Base-by-base conservation (phyloP, 2,329 filamentous ascomycete genomes). In the Nemania abortiva region DNA sequence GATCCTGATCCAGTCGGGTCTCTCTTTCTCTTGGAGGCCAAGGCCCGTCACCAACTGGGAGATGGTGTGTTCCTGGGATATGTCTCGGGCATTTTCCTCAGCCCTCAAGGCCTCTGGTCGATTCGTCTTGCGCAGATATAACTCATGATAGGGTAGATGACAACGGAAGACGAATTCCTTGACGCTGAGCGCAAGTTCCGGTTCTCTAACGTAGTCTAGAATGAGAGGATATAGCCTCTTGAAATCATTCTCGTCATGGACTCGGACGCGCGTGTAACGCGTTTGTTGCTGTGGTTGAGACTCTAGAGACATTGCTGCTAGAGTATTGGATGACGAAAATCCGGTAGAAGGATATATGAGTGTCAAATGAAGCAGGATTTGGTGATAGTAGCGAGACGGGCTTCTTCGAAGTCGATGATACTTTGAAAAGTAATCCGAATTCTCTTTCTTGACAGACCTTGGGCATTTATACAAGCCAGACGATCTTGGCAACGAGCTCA, bases 101-200 rank as follows among this genome's bases (percentile, higher is more conserved):
- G 49, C 39, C 18, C 29, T 50, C 57, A 37, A 42, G 18, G 3
- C 39, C 20, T 31, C 39, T 6, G 39, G 22, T 27, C 22, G 50
- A 29, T 27, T 10, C 3, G 15, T n/a, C 31, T 20, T 49, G 20
- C 5, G 1, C 10, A 42, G 39, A 22, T 31, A 57, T 9, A 10
- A 3, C 27, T 20, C 27, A 20, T 22, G 10, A 3, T 1, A 6
- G 6, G 7, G 55, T 29, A 31, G 31, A 52, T 52, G 31, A 52
- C 18, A 56, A 56, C 52, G 29, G n/a, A 66, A 66, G 42, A 61
- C 57, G 24, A 66, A 66, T 56, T 66, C 64, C 42, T 66, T 66
- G 18, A 62, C 57, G 31, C 42, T 22, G 34, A 4, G 57, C 31
- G 64, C 58, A 45, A 66, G 64, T 6, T 62, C 52, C 4, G 52